Evolutionary conservation across 495 filamentous ascomycete species (phyloP), one percentile per base, ranked within the genome.

Genomic region (Venustampulla echinocandica): DNA sequence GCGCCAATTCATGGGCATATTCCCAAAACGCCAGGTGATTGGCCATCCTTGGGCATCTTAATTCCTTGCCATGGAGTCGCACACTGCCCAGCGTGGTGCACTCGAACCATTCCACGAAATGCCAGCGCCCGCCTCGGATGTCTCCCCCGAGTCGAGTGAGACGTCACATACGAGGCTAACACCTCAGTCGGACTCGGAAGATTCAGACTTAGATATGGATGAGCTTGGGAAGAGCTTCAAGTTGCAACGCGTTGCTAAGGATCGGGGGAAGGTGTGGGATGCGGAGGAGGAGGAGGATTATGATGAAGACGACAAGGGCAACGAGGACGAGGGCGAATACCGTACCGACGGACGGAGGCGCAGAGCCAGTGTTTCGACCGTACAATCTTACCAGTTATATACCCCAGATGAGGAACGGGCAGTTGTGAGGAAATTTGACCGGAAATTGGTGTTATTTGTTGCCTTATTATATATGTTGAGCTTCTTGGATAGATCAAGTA

Each of bases 401-500:
- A 90, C 86, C 2, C 64, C 67, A 0, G 79, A 87, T 25, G 86
- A 94, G 58, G 89, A 94, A 58, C 64, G 61, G 27, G 70, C 70
- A 10, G 81, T 95, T 10, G 68, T 88, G 35, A 74, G 68, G 56
- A 84, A 79, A 55, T 78, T 94, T 52, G 88, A 95, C 61, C 67
- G 74, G 46, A 75, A 70, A 42, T 67, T 95, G 49, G 86, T 94
- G 14, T 60, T 85, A 3, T 93, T 93, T 59, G 67, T 94, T 38
- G 85, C 87, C 1, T 54, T 87, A 24, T 68, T 94, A 18, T 95
- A 94, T 59, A 72, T 90, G 68, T 69, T 96, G 25, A 80, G 77
- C 36, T 90, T 92, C 61, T 61, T 90, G 44, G 85, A 90, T 59
- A 72, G 85, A 53, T 87, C 81, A 2, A 87, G 82, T 87, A 69